Conservation (phyloP, 140 eudicot genomes). For the Artemisia princeps region DNA sequence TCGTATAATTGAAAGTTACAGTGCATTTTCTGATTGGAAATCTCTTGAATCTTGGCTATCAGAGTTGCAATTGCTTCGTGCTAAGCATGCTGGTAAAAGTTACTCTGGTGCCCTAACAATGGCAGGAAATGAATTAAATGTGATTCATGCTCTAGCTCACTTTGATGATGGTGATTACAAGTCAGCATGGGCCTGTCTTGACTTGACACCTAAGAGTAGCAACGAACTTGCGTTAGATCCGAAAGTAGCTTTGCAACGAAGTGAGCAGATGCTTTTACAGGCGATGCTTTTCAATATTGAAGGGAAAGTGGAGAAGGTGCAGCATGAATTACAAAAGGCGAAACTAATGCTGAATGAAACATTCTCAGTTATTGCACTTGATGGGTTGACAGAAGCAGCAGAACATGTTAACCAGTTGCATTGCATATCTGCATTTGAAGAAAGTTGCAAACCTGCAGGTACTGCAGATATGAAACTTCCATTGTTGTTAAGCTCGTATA, state of each 20-base stretch:
- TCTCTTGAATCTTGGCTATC: constrained; percentile 88
- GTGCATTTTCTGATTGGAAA: constrained; percentile 91
- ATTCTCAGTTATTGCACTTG: constrained; percentile 67
- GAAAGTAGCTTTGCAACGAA: constrained; percentile 80
- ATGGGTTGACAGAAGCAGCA: constrained; percentile 79
- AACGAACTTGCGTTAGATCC: constrained; percentile 88
- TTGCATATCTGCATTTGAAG: constrained; percentile 74
- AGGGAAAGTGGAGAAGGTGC: constrained; percentile 70
- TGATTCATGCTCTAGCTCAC: constrained; percentile 81
- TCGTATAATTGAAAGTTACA: constrained; percentile 76
- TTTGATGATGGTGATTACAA: constrained; percentile 83
- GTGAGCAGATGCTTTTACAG: constrained; percentile 98
- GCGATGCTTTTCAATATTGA: constrained; percentile 74
- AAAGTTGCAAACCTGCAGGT: constrained; percentile 47
- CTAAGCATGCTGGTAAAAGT: constrained; percentile 85
- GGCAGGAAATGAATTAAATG: constrained; percentile 91
- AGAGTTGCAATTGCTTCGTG: constrained; percentile 85
- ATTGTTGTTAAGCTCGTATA: constrained; percentile 49
- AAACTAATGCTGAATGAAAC: constrained; percentile 70
- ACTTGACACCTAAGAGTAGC: constrained; percentile 93
- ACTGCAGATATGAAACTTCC: constrained; percentile 35
- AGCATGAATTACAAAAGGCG: constrained; percentile 61
- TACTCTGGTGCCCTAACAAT: constrained; percentile 88
- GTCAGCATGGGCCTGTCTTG: constrained; percentile 97
- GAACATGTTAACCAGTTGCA: constrained; percentile 71